Conservation (phyloP, 768 basidiomycete species). For the Leucocoprinus birnbaumii region DNA sequence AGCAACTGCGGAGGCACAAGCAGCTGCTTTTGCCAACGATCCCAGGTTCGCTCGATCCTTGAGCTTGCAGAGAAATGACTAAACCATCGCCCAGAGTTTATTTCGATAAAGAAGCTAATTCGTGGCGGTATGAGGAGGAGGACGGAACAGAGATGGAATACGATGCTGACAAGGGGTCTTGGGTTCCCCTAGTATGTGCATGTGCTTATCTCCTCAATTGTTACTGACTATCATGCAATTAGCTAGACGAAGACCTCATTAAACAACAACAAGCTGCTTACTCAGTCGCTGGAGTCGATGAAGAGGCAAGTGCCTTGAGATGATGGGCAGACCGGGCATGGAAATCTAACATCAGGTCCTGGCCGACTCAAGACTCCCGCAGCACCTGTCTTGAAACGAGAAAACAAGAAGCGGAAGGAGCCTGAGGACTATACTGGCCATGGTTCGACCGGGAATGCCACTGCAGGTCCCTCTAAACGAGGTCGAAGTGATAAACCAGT, state of each 20-base stretch:
- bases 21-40: conserved; percentile 75
- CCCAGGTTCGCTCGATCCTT: conserved; percentile 44
- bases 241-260: conserved; percentile 88
- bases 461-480: conserved; percentile 61
- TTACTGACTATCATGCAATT: conserved; percentile 10
- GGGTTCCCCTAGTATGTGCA: conserved; percentile 79
- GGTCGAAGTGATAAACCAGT: conserved; percentile 52
- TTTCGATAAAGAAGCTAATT: conserved; percentile 68
- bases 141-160: conserved; percentile 92
- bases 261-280: conserved; percentile 95
- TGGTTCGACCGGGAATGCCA: conserved; percentile 36
- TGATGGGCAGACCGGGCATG: conserved; percentile 6
- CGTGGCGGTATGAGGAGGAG: conserved; percentile 89
- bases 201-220: background rate
- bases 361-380: conserved; percentile 66
- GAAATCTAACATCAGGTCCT: conserved; percentile 13
- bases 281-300: conserved; percentile 89
- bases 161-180: conserved; percentile 68
- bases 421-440: conserved; percentile 65
- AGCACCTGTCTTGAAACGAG: conserved; percentile 79
- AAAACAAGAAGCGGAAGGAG: conserved; percentile 77
- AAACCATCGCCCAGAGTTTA: conserved; percentile 59
- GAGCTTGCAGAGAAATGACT: conserved; percentile 18
- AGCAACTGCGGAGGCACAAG: conserved; percentile 52
- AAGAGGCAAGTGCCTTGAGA: conserved; percentile 58